These are phyloP conservation scores for Russula ochroleuca DNA, from an alignment of 768 basidiomycete species.

Conservation along the genomic window DNA sequence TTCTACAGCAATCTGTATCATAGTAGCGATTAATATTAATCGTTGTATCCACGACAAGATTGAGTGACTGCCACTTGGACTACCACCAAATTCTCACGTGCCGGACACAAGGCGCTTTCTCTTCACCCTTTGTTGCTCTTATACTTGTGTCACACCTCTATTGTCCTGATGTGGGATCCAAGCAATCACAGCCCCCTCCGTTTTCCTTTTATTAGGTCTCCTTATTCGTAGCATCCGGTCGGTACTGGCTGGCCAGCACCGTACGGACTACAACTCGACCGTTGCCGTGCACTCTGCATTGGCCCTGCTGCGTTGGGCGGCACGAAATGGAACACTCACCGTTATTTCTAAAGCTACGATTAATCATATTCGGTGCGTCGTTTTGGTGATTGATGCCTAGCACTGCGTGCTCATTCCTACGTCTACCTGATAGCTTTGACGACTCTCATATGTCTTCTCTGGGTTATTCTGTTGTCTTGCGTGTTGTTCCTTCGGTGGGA, in stretches of 20 bases:
- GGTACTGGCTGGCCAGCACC: conserved; percentile 23
- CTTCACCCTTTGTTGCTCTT: not conserved
- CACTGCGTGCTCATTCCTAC: conserved; percentile 1
- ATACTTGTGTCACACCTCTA: not conserved
- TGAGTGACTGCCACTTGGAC: not conserved
- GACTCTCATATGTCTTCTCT: conserved; percentile 44
- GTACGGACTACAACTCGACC: conserved; percentile 4
- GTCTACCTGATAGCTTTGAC: conserved; percentile 39
- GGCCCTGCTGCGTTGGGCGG: not conserved
- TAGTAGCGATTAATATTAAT: conserved; percentile 9
- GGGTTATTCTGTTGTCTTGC: conserved; percentile 46
- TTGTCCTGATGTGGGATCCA: conserved; percentile 15
- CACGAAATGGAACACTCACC: conserved; percentile 29
- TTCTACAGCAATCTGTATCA: conserved; percentile 13
- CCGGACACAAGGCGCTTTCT: not conserved
- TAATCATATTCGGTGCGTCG: conserved; percentile 31
- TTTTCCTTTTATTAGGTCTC: conserved; percentile 1
- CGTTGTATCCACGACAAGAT: not conserved
- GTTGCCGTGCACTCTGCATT: not conserved
- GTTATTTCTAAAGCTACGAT: conserved; percentile 31
- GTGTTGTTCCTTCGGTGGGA: conserved; percentile 47
- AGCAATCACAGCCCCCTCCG: not conserved
- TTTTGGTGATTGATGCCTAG: not conserved
- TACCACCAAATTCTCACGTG: conserved; percentile 9
- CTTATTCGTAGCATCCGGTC: not conserved